These are phyloP conservation scores for Prunus mira DNA, from an alignment of 306 rosid species.

Conservation along the genomic window DNA sequence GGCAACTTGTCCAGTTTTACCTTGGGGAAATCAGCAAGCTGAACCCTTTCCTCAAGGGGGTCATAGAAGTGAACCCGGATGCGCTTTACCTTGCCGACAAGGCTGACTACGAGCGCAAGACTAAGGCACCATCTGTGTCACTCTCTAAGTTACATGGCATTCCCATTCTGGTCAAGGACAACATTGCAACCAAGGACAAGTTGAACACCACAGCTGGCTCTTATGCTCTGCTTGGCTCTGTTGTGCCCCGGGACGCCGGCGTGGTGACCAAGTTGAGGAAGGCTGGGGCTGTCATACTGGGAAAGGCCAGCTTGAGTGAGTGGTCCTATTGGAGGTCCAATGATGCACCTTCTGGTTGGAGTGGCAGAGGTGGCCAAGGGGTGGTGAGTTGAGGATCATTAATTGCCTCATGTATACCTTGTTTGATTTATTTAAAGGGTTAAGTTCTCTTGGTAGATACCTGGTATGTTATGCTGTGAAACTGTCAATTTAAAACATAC, in stretches of 20 bases:
- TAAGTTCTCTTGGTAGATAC: neutral
- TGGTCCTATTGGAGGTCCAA: slow-evolving; percentile 41
- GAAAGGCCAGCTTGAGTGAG: slow-evolving; percentile 52
- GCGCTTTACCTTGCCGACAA: slow-evolving; percentile 50
- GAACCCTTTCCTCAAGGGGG: slow-evolving; percentile 52
- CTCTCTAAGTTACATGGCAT: slow-evolving; percentile 46
- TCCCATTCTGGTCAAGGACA: slow-evolving; percentile 62
- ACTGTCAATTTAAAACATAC: neutral
- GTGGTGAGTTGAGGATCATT: slow-evolving; percentile 31
- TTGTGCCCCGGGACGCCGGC: slow-evolving; percentile 54
- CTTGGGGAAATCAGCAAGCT: slow-evolving; percentile 29
- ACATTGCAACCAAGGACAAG: slow-evolving; percentile 48
- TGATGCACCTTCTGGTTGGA: slow-evolving; percentile 38
- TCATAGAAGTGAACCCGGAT: slow-evolving; percentile 68
- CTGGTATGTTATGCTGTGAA: neutral
- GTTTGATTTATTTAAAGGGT: neutral
- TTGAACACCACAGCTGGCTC: slow-evolving; percentile 63
- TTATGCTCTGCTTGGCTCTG: slow-evolving; percentile 57
- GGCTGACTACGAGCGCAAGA: slow-evolving; percentile 47
- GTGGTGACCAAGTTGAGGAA: slow-evolving; percentile 52
- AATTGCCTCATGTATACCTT: neutral
- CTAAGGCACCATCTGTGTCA: neutral
- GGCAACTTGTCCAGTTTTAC: slow-evolving; percentile 49
- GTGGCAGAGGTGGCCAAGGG: slow-evolving; percentile 51
- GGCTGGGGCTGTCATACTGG: slow-evolving; percentile 56